phyloP scores from a whole-genome alignment of 140 eudicot genomes.

The Erigeron philadelphicus region DNA sequence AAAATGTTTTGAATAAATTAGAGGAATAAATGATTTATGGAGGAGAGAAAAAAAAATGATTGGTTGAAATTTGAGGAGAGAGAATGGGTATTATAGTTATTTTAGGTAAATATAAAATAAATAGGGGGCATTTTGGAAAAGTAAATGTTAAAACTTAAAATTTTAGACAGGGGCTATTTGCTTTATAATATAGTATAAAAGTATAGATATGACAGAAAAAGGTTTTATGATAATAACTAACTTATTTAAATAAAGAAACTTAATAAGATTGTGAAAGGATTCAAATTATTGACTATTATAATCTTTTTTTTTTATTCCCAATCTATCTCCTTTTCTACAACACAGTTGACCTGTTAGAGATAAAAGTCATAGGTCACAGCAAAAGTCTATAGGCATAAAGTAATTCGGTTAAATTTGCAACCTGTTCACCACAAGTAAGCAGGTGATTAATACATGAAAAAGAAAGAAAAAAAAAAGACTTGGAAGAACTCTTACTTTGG shows the following conservation, averaged over 20 bases:
- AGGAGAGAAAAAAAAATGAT: no score
- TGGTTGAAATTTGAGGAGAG: no score
- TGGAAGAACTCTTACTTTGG: slow-evolving; percentile 51
- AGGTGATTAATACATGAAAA: not conserved
- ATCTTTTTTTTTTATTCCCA: not conserved
- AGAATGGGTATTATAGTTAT: no score
- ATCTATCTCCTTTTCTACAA: not conserved
- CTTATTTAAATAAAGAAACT: not conserved
- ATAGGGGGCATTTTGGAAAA: no score
- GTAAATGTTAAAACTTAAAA: no score
- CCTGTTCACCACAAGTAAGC: not conserved
- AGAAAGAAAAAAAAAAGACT: not conserved
- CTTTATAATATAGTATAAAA: no score
- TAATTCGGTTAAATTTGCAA: not conserved
- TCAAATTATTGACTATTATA: no score
- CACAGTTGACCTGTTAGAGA: not conserved
- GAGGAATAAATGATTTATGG: no score
- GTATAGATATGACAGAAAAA: not conserved
- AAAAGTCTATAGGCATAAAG: not conserved
- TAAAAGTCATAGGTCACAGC: not conserved
- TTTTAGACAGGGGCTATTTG: no score
- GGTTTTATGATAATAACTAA: not conserved
- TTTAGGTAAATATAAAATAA: no score
- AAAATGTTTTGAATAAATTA: no score
- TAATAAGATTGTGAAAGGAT: not conserved